Conservation (phyloP, 2,329 filamentous ascomycete genomes). For the Helotiales sp. region DNA sequence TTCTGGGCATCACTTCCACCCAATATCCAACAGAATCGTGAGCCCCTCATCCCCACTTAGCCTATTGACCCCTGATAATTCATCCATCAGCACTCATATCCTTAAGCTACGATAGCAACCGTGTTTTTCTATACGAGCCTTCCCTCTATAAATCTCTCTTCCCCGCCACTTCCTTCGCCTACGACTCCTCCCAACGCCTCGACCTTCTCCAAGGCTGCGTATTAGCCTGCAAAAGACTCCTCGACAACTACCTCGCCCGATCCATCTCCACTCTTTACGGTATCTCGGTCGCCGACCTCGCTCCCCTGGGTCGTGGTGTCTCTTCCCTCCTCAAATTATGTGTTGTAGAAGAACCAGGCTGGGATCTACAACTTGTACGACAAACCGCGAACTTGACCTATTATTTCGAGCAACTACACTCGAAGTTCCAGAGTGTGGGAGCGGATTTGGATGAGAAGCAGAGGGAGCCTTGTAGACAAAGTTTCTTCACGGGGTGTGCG, state of each 20-base stretch:
- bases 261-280: conserved; percentile 6
- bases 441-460: conserved; percentile 16
- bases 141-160: conserved; percentile 15
- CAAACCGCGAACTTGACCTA: conserved; percentile 34
- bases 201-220: conserved; percentile 26
- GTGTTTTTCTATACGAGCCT: conserved; percentile 21
- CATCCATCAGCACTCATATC: conserved; percentile 9
- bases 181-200: conserved; percentile 15
- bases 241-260: conserved; percentile 13
- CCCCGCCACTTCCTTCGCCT: not conserved
- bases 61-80: not conserved
- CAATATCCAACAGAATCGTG: conserved; percentile 22
- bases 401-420: conserved; percentile 19
- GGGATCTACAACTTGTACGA: conserved; percentile 40
- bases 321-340: conserved; percentile 40
- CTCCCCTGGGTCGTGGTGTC: conserved; percentile 39
- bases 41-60: conserved; percentile 3
- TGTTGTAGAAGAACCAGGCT: conserved; percentile 38
- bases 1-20: conserved; percentile 19
- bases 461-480: conserved; percentile 1
- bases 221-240: conserved; percentile 12
- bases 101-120: conserved; percentile 18
- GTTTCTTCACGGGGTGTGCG: conserved; percentile 17
- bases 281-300: conserved; percentile 13
- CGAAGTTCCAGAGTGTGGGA: conserved; percentile 20